phyloP scores from a whole-genome alignment of 768 basidiomycete genomes.

The Candolleomyces eurysporus region DNA sequence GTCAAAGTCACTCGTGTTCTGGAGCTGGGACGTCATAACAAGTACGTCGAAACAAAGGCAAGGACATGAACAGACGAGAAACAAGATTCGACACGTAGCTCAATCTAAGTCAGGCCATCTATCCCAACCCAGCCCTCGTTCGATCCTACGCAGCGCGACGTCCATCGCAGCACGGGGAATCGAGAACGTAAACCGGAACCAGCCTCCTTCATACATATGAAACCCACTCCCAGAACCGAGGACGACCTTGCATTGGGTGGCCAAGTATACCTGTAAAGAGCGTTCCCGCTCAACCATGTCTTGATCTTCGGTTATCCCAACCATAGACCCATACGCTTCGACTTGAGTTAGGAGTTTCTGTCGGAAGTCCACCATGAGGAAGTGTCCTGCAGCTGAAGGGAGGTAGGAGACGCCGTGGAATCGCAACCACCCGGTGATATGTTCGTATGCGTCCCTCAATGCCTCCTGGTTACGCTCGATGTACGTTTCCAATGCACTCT shows the following conservation, averaged over 20 bases:
- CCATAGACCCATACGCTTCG: background rate
- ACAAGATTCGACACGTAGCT: too few species aligned
- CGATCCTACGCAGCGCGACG: background rate
- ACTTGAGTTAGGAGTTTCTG: conserved; percentile 5
- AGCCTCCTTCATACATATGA: conserved; percentile 6
- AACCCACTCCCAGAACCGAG: background rate
- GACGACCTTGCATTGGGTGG: background rate
- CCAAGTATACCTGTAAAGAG: background rate
- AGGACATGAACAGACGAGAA: too few species aligned
- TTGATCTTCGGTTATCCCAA: background rate
- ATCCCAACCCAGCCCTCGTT: background rate
- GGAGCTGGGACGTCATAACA: too few species aligned
- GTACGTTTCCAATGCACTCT: conserved; percentile 14
- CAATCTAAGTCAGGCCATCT: background rate
- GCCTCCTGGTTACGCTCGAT: conserved; percentile 14
- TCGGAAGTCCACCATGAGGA: conserved; percentile 17
- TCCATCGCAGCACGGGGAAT: background rate
- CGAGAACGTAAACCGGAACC: conserved; percentile 2
- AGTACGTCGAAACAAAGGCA: too few species aligned
- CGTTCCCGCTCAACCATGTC: background rate
- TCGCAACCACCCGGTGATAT: conserved; percentile 20
- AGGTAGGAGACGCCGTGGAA: conserved; percentile 19
- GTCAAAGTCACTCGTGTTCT: too few species aligned
- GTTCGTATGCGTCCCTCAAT: conserved; percentile 19
- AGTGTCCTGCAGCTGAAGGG: conserved; percentile 16